phyloP scores from a whole-genome alignment of 2,329 filamentous ascomycete genomes.

The Aspergillus oerlinghausenensis region DNA sequence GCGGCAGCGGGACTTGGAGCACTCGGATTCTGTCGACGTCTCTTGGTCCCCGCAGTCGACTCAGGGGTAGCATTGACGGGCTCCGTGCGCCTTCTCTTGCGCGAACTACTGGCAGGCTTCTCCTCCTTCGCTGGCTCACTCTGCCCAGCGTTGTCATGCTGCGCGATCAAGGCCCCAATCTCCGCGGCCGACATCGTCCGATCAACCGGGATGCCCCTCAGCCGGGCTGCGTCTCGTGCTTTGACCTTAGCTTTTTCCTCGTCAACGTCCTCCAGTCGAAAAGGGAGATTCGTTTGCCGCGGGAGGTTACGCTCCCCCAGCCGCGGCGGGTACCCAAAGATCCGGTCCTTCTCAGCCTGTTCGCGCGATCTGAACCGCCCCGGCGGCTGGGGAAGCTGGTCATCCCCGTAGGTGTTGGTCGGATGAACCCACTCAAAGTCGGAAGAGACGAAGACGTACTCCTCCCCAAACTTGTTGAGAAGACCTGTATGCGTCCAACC shows the following conservation, averaged over 20 bases:
- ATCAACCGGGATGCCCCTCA: conserved; percentile 16
- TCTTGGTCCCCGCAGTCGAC: neutral
- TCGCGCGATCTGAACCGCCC: conserved; percentile 22
- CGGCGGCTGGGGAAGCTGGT: conserved; percentile 22
- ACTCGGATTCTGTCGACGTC: neutral
- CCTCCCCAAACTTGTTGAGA: conserved; percentile 26
- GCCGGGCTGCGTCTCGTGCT: conserved; percentile 19
- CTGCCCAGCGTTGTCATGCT: conserved; percentile 9
- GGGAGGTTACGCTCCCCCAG: conserved; percentile 30
- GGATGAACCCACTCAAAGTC: conserved; percentile 23
- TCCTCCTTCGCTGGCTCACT: neutral
- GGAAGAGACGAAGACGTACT: conserved; percentile 20
- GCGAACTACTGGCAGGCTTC: neutral
- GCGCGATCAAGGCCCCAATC: conserved; percentile 16
- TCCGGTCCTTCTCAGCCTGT: conserved; percentile 25
- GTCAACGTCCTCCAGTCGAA: conserved; percentile 22
- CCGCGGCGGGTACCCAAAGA: conserved; percentile 28
- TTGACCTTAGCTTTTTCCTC: conserved; percentile 18
- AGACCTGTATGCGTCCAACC: conserved; percentile 29
- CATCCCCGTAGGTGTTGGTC: conserved; percentile 24
- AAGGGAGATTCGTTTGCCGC: conserved; percentile 11
- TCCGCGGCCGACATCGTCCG: conserved; percentile 15
- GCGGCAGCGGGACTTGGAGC: neutral
- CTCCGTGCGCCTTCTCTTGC: conserved; percentile 12
- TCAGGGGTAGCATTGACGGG: neutral